phyloP scores from a whole-genome alignment of 495 filamentous ascomycete species.

The Aspergillus diversus region DNA sequence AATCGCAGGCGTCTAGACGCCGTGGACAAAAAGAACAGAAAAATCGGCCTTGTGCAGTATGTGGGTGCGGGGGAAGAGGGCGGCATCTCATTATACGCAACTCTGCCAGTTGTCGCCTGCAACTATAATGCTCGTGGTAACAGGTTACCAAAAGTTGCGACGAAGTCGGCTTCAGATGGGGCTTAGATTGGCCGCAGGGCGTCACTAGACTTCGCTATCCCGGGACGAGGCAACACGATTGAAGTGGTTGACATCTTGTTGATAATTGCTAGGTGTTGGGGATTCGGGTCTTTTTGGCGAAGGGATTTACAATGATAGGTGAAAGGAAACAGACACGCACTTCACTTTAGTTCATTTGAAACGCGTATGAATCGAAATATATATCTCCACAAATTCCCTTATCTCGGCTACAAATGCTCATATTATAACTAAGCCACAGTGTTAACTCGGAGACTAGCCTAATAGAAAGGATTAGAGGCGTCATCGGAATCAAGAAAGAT shows the following conservation, averaged over 20 bases:
- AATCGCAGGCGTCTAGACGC: conserved; percentile 42
- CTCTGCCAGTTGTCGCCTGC: conserved; percentile 32
- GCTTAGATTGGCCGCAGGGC: conserved; percentile 16
- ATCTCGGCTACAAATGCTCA: neutral
- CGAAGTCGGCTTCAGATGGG: conserved; percentile 41
- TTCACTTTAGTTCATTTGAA: no score
- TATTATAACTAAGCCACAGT: no score
- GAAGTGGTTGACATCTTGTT: conserved; percentile 20
- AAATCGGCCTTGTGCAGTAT: conserved; percentile 7
- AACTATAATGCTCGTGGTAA: conserved; percentile 43
- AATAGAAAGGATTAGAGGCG: no score
- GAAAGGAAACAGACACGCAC: neutral
- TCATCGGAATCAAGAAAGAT: no score
- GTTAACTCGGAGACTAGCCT: no score
- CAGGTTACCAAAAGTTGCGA: conserved; percentile 36
- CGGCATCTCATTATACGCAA: conserved; percentile 44
- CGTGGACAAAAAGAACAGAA: conserved; percentile 39
- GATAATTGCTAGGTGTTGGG: neutral
- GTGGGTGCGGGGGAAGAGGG: conserved; percentile 19
- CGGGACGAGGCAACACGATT: conserved; percentile 40
- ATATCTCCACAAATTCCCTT: neutral
- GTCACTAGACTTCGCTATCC: conserved; percentile 15
- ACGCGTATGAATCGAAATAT: no score
- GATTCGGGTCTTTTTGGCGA: neutral
- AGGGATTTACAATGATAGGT: neutral